phyloP scores from a whole-genome alignment of 306 rosid species.

The Sphenostylis stenocarpa region DNA sequence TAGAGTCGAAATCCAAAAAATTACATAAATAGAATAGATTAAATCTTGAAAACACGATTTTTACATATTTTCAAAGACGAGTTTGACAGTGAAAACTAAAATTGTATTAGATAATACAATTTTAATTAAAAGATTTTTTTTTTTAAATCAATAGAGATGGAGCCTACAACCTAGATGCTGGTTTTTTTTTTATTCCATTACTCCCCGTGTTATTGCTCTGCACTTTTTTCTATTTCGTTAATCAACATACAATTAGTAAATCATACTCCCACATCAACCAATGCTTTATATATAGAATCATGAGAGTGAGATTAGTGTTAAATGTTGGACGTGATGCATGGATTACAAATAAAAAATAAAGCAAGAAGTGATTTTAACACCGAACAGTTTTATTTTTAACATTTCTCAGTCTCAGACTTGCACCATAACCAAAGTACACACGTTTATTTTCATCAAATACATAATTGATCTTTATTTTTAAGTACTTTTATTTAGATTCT shows the following conservation, averaged over 20 bases:
- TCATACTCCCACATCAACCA: not conserved
- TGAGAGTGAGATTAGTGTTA: not conserved
- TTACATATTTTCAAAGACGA: no score
- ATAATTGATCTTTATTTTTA: not conserved
- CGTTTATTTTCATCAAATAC: slow-evolving; percentile 20
- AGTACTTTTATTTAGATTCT: not conserved
- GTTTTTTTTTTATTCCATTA: no score
- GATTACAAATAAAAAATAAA: not conserved
- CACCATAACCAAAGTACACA: slow-evolving; percentile 27
- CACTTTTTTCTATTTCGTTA: not conserved
- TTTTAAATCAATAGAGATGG: no score
- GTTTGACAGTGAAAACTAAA: no score
- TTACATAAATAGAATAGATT: no score
- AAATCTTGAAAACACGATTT: no score
- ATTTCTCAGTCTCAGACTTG: slow-evolving; percentile 6
- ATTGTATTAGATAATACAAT: no score
- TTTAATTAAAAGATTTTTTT: no score
- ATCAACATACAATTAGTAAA: not conserved
- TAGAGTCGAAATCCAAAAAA: no score
- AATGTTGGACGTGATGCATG: not conserved
- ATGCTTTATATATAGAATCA: not conserved
- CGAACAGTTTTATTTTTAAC: slow-evolving; percentile 17
- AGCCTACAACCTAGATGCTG: no score
- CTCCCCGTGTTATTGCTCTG: no score
- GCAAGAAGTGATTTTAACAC: not conserved